Conservation (phyloP, 176 grass and related monocot species). For the Poa pratensis region DNA sequence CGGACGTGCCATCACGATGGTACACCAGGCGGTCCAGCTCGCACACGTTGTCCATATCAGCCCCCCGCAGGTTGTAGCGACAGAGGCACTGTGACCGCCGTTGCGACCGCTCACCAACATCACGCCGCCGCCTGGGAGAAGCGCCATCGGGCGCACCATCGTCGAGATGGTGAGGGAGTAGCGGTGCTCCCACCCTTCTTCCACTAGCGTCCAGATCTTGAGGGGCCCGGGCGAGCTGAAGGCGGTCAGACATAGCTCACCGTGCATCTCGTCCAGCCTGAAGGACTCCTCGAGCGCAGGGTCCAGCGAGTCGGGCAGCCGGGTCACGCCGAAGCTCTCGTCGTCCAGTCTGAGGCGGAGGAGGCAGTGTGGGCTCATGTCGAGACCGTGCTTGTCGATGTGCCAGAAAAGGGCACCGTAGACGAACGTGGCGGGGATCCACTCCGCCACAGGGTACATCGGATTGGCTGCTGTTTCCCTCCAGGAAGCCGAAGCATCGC, state of each 20-base stretch:
- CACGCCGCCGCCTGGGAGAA: neutral
- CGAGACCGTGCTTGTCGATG: neutral
- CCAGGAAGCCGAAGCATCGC: neutral
- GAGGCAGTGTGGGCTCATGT: neutral
- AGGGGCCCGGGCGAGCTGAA: neutral
- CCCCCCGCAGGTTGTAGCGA: neutral
- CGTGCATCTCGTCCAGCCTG: neutral
- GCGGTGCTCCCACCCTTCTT: conserved; percentile 11
- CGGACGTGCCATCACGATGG: neutral
- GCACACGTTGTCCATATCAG: neutral
- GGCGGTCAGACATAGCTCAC: neutral
- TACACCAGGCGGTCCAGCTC: neutral
- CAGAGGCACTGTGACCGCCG: neutral
- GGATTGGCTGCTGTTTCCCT: neutral
- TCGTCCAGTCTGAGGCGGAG: neutral
- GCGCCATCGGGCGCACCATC: neutral
- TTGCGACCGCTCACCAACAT: too few species aligned
- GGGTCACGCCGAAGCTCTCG: neutral
- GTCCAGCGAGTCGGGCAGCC: neutral
- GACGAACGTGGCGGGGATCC: neutral
- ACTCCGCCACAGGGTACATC: neutral
- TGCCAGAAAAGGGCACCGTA: neutral
- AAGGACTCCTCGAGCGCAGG: neutral
- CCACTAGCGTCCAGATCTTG: conserved; percentile 6
- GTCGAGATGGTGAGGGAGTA: neutral